phyloP scores from a whole-genome alignment of 2,329 filamentous ascomycete species.

The Helotiales sp. region DNA sequence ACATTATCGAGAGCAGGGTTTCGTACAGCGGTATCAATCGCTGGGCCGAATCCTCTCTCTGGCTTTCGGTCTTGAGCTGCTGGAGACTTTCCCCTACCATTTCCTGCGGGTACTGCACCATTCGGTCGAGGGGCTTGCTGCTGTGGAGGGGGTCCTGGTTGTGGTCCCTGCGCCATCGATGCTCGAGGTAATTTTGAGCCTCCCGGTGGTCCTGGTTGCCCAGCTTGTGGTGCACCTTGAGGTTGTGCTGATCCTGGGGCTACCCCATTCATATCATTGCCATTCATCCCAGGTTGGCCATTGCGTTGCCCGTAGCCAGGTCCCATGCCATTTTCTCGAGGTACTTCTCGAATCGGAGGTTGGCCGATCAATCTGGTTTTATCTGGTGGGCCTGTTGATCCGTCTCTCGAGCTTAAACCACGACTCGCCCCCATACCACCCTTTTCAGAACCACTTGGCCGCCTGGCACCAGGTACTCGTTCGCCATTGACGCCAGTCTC shows the following conservation, averaged over 20 bases:
- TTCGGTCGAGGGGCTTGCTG: slow-evolving; percentile 54
- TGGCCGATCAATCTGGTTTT: slow-evolving; percentile 47
- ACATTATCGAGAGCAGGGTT: slow-evolving; percentile 45
- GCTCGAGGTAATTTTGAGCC: slow-evolving; percentile 61
- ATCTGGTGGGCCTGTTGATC: slow-evolving; percentile 38
- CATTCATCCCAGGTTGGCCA: slow-evolving; percentile 38
- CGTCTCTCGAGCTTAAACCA: slow-evolving; percentile 31
- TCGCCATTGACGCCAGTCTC: slow-evolving; percentile 31
- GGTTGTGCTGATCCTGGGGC: slow-evolving; percentile 34
- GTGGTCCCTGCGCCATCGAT: slow-evolving; percentile 57
- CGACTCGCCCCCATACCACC: slow-evolving; percentile 27
- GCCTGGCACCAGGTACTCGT: slow-evolving; percentile 36
- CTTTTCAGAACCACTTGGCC: slow-evolving; percentile 46
- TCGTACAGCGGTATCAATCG: slow-evolving; percentile 37
- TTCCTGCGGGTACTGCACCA: slow-evolving; percentile 18
- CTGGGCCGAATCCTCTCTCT: slow-evolving; percentile 32
- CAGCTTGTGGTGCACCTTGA: slow-evolving; percentile 31
- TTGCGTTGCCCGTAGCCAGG: slow-evolving; percentile 33
- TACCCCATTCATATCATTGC: slow-evolving; percentile 37
- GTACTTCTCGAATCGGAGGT: slow-evolving; percentile 16
- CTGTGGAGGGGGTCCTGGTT: slow-evolving; percentile 63
- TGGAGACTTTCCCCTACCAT: slow-evolving; percentile 28
- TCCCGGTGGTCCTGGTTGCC: slow-evolving; percentile 43
- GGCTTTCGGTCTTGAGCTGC: no score
- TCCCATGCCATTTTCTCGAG: slow-evolving; percentile 43